Evolutionary conservation across 306 rosid genomes (phyloP).

Genomic region (Adenanthera pavonina): DNA sequence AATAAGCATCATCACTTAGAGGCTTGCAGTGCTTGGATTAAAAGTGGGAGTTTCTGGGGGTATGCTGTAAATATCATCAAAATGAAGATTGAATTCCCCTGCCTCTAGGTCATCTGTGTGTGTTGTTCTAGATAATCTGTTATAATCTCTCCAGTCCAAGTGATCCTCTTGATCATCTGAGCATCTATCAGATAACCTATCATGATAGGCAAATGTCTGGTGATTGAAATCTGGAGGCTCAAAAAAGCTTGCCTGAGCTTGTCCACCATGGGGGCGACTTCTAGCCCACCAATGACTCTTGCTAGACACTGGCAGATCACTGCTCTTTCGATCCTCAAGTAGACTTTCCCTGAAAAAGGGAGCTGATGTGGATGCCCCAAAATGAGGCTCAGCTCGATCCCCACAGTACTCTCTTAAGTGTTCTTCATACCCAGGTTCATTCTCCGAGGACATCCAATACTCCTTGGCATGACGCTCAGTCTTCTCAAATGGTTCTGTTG

Average conservation of each 20-base stretch:
- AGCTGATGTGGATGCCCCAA: constrained; percentile 78
- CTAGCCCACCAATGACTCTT: constrained; percentile 89
- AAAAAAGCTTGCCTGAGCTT: constrained; percentile 69
- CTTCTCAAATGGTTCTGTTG: constrained; percentile 48
- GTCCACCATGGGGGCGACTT: constrained; percentile 43
- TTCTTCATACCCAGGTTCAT: constrained; percentile 53
- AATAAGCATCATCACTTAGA: constrained; percentile 44
- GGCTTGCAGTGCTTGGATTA: constrained; percentile 48
- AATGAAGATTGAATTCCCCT: constrained; percentile 70
- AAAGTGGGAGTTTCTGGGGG: constrained; percentile 66
- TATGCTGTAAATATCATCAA: constrained; percentile 77
- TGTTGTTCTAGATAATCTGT: constrained; percentile 56
- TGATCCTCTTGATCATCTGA: constrained; percentile 65
- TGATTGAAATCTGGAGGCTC: constrained; percentile 85
- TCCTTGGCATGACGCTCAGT: constrained; percentile 50
- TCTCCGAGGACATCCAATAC: constrained; percentile 56
- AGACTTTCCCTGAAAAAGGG: constrained; percentile 62
- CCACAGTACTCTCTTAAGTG: constrained; percentile 38
- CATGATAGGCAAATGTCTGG: constrained; percentile 43
- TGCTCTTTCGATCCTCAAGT: constrained; percentile 45
- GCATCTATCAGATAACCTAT: constrained; percentile 65
- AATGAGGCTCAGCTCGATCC: constrained; percentile 54
- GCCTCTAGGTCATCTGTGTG: constrained; percentile 63
- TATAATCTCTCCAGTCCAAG: constrained; percentile 55
- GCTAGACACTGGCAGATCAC: constrained; percentile 34